Evolutionary conservation across 1,284 basidiomycete species (phyloP).

Genomic region (Pisolithus thermaeus): DNA sequence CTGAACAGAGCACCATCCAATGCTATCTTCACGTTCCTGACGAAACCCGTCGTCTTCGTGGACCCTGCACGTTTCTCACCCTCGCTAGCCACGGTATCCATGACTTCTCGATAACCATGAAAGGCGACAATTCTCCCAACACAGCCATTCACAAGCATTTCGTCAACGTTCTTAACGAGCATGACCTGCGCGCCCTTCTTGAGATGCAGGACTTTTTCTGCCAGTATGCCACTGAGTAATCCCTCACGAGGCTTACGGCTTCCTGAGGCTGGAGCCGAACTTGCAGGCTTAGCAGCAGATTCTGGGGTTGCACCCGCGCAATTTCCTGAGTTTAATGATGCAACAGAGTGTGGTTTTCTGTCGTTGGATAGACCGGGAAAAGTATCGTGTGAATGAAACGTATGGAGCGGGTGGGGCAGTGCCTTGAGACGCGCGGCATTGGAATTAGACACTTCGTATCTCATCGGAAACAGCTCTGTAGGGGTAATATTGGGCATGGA

Average conservation of each 20-base stretch:
- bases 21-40: conserved; percentile 17
- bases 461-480: conserved; percentile 34
- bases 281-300: conserved; percentile 11
- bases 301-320: background rate
- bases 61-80: conserved; percentile 14
- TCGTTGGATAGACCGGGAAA: conserved; percentile 19
- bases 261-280: conserved; percentile 1
- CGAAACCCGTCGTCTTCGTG: conserved; percentile 20
- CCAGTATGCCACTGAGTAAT: conserved; percentile 48
- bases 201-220: conserved; percentile 44
- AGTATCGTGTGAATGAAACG: conserved; percentile 29
- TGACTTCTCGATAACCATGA: conserved; percentile 27
- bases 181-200: conserved; percentile 54
- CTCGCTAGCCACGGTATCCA: conserved; percentile 12
- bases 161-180: conserved; percentile 78
- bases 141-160: conserved; percentile 71
- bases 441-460: conserved; percentile 31
- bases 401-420: conserved; percentile 19
- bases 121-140: conserved; percentile 62
- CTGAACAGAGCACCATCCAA: conserved; percentile 5
- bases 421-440: conserved; percentile 30
- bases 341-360: background rate
- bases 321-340: background rate
- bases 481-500: conserved; percentile 28
- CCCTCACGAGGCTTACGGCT: conserved; percentile 34